Percentiles rank a stretch among this genome's conserved stretches.
phyloP scores from a whole-genome alignment of 2,329 filamentous ascomycete species.

The Microdochium paspali region DNA sequence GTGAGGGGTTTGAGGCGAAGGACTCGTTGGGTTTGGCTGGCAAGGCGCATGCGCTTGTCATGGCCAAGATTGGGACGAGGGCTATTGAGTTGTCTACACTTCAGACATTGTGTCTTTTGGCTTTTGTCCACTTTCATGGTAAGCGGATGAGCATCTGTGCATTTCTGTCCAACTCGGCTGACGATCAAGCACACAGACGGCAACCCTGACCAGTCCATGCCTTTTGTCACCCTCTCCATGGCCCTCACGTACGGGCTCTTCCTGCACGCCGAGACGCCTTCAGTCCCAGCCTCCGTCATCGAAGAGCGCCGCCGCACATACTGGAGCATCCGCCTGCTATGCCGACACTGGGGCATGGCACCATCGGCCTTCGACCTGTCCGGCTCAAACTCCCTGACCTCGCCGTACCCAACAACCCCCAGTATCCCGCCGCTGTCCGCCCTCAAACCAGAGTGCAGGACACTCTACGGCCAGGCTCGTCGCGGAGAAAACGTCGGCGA shows the following conservation, averaged over 20 bases:
- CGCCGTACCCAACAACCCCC: neutral
- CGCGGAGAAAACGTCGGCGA: neutral
- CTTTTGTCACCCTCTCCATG: conserved; percentile 32
- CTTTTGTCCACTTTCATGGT: conserved; percentile 2
- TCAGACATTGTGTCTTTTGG: neutral
- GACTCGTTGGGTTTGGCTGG: neutral
- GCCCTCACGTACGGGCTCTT: conserved; percentile 33
- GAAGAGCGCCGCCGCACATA: conserved; percentile 21
- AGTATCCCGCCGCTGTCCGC: neutral
- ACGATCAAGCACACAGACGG: conserved; percentile 22
- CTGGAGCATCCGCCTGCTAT: conserved; percentile 21
- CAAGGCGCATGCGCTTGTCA: neutral
- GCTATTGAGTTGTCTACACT: neutral
- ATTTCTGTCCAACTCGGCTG: neutral
- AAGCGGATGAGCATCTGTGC: neutral
- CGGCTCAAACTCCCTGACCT: neutral
- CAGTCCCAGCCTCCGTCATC: conserved; percentile 7
- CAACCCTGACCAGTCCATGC: conserved; percentile 31
- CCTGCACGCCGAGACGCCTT: conserved; percentile 22
- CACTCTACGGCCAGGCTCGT: neutral
- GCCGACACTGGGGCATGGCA: conserved; percentile 17
- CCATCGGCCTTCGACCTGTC: neutral
- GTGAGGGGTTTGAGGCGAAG: neutral
- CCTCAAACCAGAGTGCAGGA: neutral
- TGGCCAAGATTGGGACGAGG: neutral